phyloP scores from a whole-genome alignment of 371 early-diverging fungal genomes.

The Dichotomocladium elegans region DNA sequence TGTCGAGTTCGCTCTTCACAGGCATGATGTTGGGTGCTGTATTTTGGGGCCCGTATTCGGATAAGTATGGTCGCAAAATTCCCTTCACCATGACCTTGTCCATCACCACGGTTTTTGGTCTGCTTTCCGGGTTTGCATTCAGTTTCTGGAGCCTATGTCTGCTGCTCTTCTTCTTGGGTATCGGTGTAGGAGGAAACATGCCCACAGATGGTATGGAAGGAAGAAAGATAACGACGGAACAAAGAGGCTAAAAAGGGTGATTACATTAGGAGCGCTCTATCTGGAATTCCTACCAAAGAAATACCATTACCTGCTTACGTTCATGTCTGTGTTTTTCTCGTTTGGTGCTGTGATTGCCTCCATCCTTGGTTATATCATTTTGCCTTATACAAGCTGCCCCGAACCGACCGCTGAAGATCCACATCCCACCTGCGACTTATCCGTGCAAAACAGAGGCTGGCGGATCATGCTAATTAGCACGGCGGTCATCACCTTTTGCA shows the following conservation, averaged over 20 bases:
- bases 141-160: slow-evolving; percentile 62
- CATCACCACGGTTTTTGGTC: slow-evolving; percentile 70
- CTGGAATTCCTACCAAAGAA: slow-evolving; percentile 80
- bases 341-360: slow-evolving; percentile 79
- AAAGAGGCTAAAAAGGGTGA: not conserved
- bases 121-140: slow-evolving; percentile 64
- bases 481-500: slow-evolving; percentile 57
- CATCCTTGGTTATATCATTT: slow-evolving; percentile 55
- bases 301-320: slow-evolving; percentile 75
- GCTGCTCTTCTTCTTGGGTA: slow-evolving; percentile 66
- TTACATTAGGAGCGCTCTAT: slow-evolving; percentile 66
- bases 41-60: slow-evolving; percentile 79
- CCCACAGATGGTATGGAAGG: slow-evolving; percentile 70
- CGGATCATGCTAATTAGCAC: slow-evolving; percentile 62
- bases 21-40: slow-evolving; percentile 84
- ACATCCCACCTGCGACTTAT: slow-evolving; percentile 41
- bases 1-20: slow-evolving; percentile 67
- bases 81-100: slow-evolving; percentile 78
- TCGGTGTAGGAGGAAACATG: slow-evolving; percentile 88
- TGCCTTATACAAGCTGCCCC: slow-evolving; percentile 69
- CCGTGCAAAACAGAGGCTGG: slow-evolving; percentile 71
- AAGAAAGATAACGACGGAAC: not conserved
- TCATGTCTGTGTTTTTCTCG: slow-evolving; percentile 84
- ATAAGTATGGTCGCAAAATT: slow-evolving; percentile 71
- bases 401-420: slow-evolving; percentile 31